Evolutionary conservation across 768 basidiomycete species (phyloP).

Genomic region (Hygrophoropsis aurantiaca): DNA sequence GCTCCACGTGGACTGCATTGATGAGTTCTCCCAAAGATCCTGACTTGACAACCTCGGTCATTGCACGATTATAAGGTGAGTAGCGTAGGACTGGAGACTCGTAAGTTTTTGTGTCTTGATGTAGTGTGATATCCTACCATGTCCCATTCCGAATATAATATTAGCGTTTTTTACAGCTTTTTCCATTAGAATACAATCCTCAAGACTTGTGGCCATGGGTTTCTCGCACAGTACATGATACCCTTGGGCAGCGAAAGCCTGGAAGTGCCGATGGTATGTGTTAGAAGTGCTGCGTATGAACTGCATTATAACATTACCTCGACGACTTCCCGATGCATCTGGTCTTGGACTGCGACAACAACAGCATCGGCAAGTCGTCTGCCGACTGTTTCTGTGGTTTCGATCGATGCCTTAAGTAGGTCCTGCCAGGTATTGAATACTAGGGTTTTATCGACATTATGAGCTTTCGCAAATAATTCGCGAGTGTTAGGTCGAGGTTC

Average conservation of each 20-base stretch:
- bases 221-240: slow-evolving; percentile 93
- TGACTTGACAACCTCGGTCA: slow-evolving; percentile 70
- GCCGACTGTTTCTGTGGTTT: slow-evolving; percentile 61
- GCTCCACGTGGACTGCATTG: slow-evolving; percentile 83
- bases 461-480: slow-evolving; percentile 50
- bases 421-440: slow-evolving; percentile 74
- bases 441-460: slow-evolving; percentile 65
- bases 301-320: too few species aligned
- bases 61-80: slow-evolving; percentile 75
- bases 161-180: slow-evolving; percentile 65
- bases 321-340: slow-evolving; percentile 70
- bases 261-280: slow-evolving; percentile 17
- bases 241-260: slow-evolving; percentile 76
- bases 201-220: slow-evolving; percentile 78
- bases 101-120: neutral
- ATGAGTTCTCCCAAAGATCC: slow-evolving; percentile 73
- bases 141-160: slow-evolving; percentile 83
- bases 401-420: slow-evolving; percentile 64
- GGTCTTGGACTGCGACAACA: slow-evolving; percentile 77
- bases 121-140: slow-evolving; percentile 48
- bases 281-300: too few species aligned
- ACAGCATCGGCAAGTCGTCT: slow-evolving; percentile 81
- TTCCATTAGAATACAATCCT: slow-evolving; percentile 77
- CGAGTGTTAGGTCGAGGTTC: slow-evolving; percentile 76
- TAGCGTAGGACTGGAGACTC: slow-evolving; percentile 70